Conservation (phyloP, 1,284 basidiomycete genomes). For the Agroathelia rolfsii region DNA sequence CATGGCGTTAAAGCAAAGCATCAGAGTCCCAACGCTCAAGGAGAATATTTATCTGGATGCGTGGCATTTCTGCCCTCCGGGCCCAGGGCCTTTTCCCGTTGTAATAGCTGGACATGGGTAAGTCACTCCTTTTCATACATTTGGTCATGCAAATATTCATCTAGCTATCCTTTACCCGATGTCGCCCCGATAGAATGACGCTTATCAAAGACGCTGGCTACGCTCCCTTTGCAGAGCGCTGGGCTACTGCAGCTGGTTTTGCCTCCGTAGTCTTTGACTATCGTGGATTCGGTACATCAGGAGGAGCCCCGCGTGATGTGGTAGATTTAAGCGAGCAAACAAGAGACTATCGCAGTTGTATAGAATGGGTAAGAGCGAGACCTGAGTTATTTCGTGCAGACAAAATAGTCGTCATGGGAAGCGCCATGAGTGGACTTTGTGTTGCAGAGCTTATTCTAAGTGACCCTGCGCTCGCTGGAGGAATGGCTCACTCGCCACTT, state of each 20-base stretch:
- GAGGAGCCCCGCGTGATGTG: slow-evolving; percentile 15
- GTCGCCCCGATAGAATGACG: slow-evolving; percentile 16
- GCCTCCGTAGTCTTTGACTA: slow-evolving; percentile 20
- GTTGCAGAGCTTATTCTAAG: slow-evolving; percentile 11
- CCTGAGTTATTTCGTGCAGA: slow-evolving; percentile 14
- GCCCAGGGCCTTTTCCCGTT: slow-evolving; percentile 12
- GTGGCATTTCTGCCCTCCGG: slow-evolving; percentile 13
- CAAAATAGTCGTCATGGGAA: slow-evolving; percentile 19
- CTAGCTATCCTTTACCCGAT: too few relatives aligned
- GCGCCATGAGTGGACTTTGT: slow-evolving; percentile 14
- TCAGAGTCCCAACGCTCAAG: slow-evolving; percentile 12
- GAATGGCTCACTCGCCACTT: slow-evolving; percentile 13
- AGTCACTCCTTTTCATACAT: not conserved
- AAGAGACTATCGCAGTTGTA: slow-evolving; percentile 15
- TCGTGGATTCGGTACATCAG: slow-evolving; percentile 17
- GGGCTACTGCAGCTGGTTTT: slow-evolving; percentile 15
- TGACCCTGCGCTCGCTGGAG: slow-evolving; percentile 15
- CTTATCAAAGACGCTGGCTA: slow-evolving; percentile 18
- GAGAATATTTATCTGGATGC: slow-evolving; percentile 10
- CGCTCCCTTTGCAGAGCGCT: slow-evolving; percentile 15
- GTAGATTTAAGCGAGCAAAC: slow-evolving; percentile 14
- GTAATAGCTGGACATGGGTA: slow-evolving; percentile 18
- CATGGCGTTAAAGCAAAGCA: too few relatives aligned
- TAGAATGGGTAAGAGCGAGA: slow-evolving; percentile 14
- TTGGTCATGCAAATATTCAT: not conserved